Base-by-base conservation (phyloP, 345 rosid species). In the Euphorbia peplus region DNA sequence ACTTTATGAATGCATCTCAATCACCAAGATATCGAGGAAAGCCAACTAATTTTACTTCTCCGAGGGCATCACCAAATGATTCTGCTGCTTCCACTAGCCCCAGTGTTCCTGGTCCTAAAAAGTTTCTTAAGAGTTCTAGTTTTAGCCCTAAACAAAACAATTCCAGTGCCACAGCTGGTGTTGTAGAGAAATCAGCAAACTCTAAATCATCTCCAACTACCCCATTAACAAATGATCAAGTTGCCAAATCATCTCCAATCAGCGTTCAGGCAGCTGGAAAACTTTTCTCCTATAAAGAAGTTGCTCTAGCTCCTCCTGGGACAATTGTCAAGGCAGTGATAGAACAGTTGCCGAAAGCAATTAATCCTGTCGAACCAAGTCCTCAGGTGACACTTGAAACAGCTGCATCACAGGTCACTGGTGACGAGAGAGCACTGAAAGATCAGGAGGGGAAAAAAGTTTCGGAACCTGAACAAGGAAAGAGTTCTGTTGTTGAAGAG, bases 301-400 rank as follows among this genome's bases (percentile, higher is more conserved):
- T 95, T 76, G 99, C 99, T 61, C 74, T 91, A 80, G 97, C 97
- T 58, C 96, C 95, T 55, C 99, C 95, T 35, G 99, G 99, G 72
- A 88, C 96, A 21, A 88, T 95, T 76, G 97, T 88, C 66, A 95
- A 91, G 84, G 83, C 87, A 37, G 96, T 85, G 69, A 75, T 91
- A 16, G 97, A 89, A 75, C 87, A 87, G 75, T 74, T 80, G 77
- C 88, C 96, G 35, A 78, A 85, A 77, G 91, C 63, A 69, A 76
- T 76, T 69, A 52, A 22, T 73, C 54, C 73, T 1, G 19, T 37
- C 8, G 89, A 83, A 69, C 63, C 75, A 59, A 69, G 66, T 66
- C 30, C 74, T 56, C 66, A 60, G 78, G 68, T 52, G 42, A 75
- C 25, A 63, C 83, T 78, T 56, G 87, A 78, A 70, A 76, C 68